phyloP scores from a whole-genome alignment of 2,329 filamentous ascomycete genomes.

The Fusarium illudens region DNA sequence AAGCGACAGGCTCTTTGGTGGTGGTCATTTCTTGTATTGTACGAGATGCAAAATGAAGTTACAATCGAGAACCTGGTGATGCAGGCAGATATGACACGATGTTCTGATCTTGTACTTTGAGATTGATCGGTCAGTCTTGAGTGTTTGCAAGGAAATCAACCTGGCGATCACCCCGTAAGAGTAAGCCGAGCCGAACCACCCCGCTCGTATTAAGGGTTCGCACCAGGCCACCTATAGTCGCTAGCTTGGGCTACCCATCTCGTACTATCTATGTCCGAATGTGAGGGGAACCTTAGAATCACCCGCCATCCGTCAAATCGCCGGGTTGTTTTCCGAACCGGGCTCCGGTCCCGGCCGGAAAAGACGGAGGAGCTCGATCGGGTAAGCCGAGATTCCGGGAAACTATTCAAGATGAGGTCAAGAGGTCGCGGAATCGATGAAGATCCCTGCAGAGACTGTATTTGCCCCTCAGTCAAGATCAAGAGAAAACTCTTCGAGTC shows the following conservation, averaged over 20 bases:
- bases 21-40: slow-evolving; percentile 1
- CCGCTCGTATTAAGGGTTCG: too few species aligned
- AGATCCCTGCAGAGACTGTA: neutral
- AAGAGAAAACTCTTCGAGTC: neutral
- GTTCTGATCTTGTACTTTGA: neutral
- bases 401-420: neutral
- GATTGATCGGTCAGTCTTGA: neutral
- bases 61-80: neutral
- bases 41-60: neutral
- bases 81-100: too few species aligned
- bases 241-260: too few species aligned
- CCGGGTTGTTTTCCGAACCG: neutral
- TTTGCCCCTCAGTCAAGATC: neutral
- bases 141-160: neutral
- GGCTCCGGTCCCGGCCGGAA: neutral
- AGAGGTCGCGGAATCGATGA: neutral
- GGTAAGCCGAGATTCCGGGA: neutral
- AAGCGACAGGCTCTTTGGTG: slow-evolving; percentile 18
- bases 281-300: neutral
- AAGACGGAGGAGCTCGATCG: neutral
- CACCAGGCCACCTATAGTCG: too few species aligned
- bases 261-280: too few species aligned
- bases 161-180: neutral
- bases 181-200: neutral
- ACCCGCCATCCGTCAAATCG: neutral